phyloP scores from a whole-genome alignment of 2,329 filamentous ascomycete genomes.

The Pestalotiopsis sp. region DNA sequence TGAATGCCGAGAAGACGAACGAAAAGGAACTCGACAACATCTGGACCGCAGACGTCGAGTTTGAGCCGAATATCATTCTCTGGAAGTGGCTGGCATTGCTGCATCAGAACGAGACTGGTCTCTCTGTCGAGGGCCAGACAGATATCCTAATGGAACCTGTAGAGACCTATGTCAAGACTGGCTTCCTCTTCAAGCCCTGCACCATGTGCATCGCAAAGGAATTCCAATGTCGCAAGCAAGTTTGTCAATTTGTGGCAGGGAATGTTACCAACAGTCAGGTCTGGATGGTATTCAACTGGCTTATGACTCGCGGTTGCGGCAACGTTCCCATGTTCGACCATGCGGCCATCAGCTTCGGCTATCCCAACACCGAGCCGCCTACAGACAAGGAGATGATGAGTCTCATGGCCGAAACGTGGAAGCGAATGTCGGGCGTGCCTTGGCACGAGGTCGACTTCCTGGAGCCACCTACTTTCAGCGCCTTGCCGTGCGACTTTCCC shows the following conservation, averaged over 20 bases:
- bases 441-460: slow-evolving; percentile 17
- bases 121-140: neutral
- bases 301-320: slow-evolving; percentile 16
- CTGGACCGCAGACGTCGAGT: slow-evolving; percentile 20
- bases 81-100: slow-evolving; percentile 17
- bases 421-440: slow-evolving; percentile 15
- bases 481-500: neutral
- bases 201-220: slow-evolving; percentile 19
- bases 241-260: slow-evolving; percentile 12
- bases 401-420: slow-evolving; percentile 22
- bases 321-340: slow-evolving; percentile 19
- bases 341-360: slow-evolving; percentile 12
- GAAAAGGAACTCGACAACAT: neutral
- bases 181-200: slow-evolving; percentile 22
- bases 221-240: slow-evolving; percentile 14
- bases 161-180: slow-evolving; percentile 16
- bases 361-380: slow-evolving; percentile 13
- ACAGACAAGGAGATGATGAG: slow-evolving; percentile 1
- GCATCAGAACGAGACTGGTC: neutral
- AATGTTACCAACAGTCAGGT: slow-evolving; percentile 7
- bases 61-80: slow-evolving; percentile 19
- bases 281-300: slow-evolving; percentile 24
- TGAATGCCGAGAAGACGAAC: neutral
- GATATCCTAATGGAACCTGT: slow-evolving; percentile 1
- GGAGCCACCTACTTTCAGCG: neutral